Evolutionary conservation across 805 yeast genomes (phyloP).

Genomic region (Komagataella ulmi): DNA sequence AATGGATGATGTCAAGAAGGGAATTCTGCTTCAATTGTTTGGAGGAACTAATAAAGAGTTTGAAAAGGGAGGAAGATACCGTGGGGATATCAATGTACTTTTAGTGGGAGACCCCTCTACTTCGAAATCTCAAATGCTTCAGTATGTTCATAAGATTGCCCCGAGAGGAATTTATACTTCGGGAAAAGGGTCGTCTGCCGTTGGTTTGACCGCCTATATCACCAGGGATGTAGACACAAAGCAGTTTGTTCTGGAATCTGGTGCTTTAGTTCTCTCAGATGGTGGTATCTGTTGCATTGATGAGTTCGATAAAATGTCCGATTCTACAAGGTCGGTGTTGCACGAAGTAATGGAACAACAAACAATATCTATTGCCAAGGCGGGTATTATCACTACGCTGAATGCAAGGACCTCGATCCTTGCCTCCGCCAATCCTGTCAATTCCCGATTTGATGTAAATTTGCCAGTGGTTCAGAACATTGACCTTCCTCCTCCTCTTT

Average conservation of each 20-base stretch:
- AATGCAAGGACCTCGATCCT: constrained; percentile 93
- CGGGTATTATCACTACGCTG: constrained; percentile 93
- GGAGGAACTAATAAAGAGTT: constrained; percentile 92
- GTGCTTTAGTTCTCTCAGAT: constrained; percentile 92
- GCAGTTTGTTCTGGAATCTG: constrained; percentile 87
- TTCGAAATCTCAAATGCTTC: constrained; percentile 86
- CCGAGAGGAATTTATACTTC: constrained; percentile 98
- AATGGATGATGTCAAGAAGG: constrained; percentile 94
- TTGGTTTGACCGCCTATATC: constrained; percentile 94
- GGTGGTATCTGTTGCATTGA: constrained; percentile 99
- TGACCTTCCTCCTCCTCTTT: constrained; percentile 90
- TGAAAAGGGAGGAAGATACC: constrained; percentile 80
- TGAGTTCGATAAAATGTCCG: constrained; percentile 97
- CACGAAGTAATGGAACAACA: constrained; percentile 99
- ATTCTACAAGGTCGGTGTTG: constrained; percentile 82
- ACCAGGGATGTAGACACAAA: constrained; percentile 90
- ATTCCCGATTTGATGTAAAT: constrained; percentile 89
- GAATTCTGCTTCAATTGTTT: constrained; percentile 80
- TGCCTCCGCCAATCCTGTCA: constrained; percentile 96
- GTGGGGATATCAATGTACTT: constrained; percentile 90
- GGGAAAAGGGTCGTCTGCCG: constrained; percentile 98
- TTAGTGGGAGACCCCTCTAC: constrained; percentile 98
- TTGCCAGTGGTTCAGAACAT: constrained; percentile 91
- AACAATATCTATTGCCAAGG: constrained; percentile 95
- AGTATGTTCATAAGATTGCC: constrained; percentile 93